phyloP scores from a whole-genome alignment of 73 alveolate genomes.

The Paramecium sexaurelia region DNA sequence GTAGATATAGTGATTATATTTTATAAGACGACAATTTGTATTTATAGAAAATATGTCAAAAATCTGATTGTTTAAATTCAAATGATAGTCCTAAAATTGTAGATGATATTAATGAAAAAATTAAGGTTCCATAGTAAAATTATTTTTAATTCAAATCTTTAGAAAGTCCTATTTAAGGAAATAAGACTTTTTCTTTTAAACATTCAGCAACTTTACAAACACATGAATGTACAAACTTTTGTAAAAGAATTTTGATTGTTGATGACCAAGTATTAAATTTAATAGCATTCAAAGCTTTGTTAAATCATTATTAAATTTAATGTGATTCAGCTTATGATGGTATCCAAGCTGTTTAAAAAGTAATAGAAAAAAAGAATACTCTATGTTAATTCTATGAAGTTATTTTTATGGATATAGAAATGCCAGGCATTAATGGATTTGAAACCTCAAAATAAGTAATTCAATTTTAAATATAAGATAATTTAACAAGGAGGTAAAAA shows the following conservation, averaged over 20 bases:
- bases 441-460: not conserved
- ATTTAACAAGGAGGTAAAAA: not conserved
- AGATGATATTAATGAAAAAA: not conserved
- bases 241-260: not conserved
- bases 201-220: not conserved
- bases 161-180: not conserved
- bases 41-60: not conserved
- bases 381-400: not conserved
- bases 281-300: not conserved
- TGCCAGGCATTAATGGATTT: conserved; percentile 37
- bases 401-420: conserved; percentile 25
- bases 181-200: conserved; percentile 4
- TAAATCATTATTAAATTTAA: not conserved
- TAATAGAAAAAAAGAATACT: not conserved
- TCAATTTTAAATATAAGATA: not conserved
- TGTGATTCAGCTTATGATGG: conserved; percentile 49
- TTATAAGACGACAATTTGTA: not conserved
- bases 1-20: not conserved
- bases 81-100: not conserved
- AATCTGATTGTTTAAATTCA: not conserved
- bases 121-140: not conserved
- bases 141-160: not conserved
- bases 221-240: not conserved
- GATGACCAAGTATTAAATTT: conserved; percentile 8
- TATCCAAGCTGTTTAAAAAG: not conserved